Percentiles rank a stretch among this genome's conserved stretches.
Evolutionary conservation across 176 grass and related monocot genomes (phyloP).

Genomic region (Guadua angustifolia): DNA sequence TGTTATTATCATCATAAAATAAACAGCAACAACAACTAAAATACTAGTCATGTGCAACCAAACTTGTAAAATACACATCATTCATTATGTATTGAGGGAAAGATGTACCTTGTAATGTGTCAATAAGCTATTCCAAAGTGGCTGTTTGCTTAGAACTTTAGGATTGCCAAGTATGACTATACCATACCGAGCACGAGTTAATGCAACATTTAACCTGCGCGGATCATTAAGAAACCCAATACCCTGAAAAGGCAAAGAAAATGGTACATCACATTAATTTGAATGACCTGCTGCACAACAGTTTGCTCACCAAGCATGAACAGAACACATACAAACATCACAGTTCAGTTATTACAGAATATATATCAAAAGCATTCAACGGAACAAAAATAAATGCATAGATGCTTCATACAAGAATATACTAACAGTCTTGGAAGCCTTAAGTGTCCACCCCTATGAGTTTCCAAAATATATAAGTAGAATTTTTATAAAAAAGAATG

Average conservation of each 20-base stretch:
- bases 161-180: slow-evolving; percentile 98
- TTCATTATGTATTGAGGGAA: background rate
- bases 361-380: background rate
- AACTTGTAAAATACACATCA: background rate
- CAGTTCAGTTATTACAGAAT: background rate
- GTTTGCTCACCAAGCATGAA: slow-evolving; percentile 23
- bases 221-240: slow-evolving; percentile 99
- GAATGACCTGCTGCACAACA: background rate
- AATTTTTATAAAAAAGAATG: background rate
- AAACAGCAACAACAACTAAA: background rate
- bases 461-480: background rate
- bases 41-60: background rate
- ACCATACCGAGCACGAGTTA: slow-evolving; percentile 96
- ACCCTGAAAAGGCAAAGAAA: slow-evolving; percentile 59
- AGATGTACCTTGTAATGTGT: slow-evolving; percentile 92
- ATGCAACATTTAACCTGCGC: slow-evolving; percentile 95
- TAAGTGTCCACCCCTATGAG: background rate
- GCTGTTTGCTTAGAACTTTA: slow-evolving; percentile 98
- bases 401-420: slow-evolving; percentile 23
- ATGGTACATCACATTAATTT: slow-evolving; percentile 24
- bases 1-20: background rate
- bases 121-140: slow-evolving; percentile 99
- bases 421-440: background rate
- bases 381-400: slow-evolving; percentile 7
- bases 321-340: background rate